Evolutionary conservation across 2,329 filamentous ascomycete genomes (phyloP), one percentile per base, ranked within the genome.

Genomic region (Xylariaceae sp.): DNA sequence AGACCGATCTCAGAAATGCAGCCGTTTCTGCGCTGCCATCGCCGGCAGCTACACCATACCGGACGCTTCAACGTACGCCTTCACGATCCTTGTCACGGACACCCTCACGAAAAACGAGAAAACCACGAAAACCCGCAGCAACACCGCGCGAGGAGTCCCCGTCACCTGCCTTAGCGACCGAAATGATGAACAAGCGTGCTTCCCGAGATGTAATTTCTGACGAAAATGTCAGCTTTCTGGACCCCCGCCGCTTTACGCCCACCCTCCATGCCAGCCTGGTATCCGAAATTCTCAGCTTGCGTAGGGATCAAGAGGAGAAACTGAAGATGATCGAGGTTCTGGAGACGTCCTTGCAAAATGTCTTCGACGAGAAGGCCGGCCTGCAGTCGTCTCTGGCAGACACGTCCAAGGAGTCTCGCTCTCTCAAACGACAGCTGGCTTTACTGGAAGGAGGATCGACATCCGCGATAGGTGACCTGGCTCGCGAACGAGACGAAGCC

Each of bases 261-360:
- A 97, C 92, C 0, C 77, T 99, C 9, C 94, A 97, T 73, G 94
- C 94, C 7, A 97, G 90, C 53, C 78, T 99, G 5, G 93, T 99
- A 0, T 93, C 93, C 0, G 94, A 99, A 73, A 99, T 99, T 63
- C 78, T 99, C 45, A 85, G 87, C 1, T 77, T 99, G 53, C 86
- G 92, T 18, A 83, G 94, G 59, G 94, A 99, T 65, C 85, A 97
- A 63, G 94, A 99, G 71, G 90, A 89, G 48, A 97, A 96, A 75
- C 83, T 88, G 50, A 90, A 86, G 67, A 82, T 91, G 56, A 96
- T 99, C 57, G 92, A 97, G 71, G 86, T 83, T 56, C 79, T 99
- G 13, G 94, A 99, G 74, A 78, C 81, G 1, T 86, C 82, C 30
- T 77, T 99, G 39, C 86, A 95, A 62, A 77, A 82, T 1, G 81